A percentile compares a stretch with the other conserved stretches of the same genome.
Conservation (phyloP, 1,139 yeast genomes). For the Kodamaea alishanica region DNA sequence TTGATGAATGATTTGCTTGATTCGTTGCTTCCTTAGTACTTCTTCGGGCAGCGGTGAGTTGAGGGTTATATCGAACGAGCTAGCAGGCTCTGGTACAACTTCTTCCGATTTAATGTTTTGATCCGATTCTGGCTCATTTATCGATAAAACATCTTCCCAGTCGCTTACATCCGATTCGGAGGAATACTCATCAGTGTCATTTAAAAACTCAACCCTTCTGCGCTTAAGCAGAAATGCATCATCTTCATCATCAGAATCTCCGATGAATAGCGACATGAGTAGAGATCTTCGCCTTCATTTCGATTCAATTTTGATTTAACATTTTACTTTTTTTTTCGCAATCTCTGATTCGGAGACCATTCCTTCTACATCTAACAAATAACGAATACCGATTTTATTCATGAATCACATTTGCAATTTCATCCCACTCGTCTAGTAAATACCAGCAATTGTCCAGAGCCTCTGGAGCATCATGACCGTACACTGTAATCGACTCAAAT, state of each 20-base stretch:
- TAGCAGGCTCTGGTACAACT: neutral
- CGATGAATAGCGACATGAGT: conserved; percentile 3
- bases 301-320: too few relatives aligned
- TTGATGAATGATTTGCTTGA: conserved; percentile 4
- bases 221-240: conserved; percentile 1
- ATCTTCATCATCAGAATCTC: conserved; percentile 1
- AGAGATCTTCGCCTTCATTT: neutral
- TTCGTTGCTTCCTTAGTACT: conserved; percentile 3
- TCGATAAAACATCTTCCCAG: conserved; percentile 23
- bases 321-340: too few relatives aligned
- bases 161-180: conserved; percentile 15
- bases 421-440: conserved; percentile 34
- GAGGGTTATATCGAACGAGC: conserved; percentile 6
- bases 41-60: neutral
- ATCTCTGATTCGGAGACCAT: neutral
- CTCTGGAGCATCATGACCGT: conserved; percentile 39
- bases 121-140: neutral
- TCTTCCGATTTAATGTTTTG: neutral
- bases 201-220: conserved; percentile 3
- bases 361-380: neutral
- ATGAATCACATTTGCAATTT: conserved; percentile 32
- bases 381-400: conserved; percentile 2
- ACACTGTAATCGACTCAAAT: conserved; percentile 29
- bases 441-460: conserved; percentile 32
- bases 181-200: conserved; percentile 5